These are phyloP conservation scores for Priceomyces carsonii DNA, from an alignment of 805 yeast genomes.

Conservation along the genomic window DNA sequence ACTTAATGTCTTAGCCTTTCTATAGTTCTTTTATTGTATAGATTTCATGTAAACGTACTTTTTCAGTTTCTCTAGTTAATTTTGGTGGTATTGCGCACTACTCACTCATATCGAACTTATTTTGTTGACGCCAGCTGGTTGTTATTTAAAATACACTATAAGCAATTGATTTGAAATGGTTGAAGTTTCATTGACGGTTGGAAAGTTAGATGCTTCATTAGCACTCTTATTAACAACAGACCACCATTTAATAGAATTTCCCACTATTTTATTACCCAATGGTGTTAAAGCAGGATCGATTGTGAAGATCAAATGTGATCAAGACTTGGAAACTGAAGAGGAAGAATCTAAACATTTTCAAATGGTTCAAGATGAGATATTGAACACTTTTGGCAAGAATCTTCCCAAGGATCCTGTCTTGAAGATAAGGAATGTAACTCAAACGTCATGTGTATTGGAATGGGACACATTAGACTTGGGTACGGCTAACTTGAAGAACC, in stretches of 20 bases:
- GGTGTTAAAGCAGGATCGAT: constrained; percentile 92
- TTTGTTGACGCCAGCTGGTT: background rate
- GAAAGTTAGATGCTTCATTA: constrained; percentile 91
- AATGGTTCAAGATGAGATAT: constrained; percentile 69
- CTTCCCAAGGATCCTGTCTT: constrained; percentile 74
- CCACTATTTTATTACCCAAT: constrained; percentile 89
- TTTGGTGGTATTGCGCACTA: constrained; percentile 3
- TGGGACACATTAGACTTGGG: constrained; percentile 91
- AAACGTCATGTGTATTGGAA: constrained; percentile 90
- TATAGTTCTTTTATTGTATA: background rate
- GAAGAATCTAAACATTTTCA: constrained; percentile 61
- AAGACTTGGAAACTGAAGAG: constrained; percentile 66
- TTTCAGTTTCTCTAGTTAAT: background rate
- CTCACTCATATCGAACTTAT: background rate
- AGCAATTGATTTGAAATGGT: constrained; percentile 52
- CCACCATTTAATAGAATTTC: constrained; percentile 94
- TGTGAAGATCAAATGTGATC: constrained; percentile 80
- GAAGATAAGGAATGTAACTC: constrained; percentile 76
- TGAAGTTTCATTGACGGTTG: constrained; percentile 91
- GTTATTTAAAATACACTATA: background rate
- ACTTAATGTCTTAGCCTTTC: background rate
- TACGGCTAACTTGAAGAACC: constrained; percentile 72
- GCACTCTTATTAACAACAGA: constrained; percentile 88
- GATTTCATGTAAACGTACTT: background rate
- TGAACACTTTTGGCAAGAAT: constrained; percentile 67